These are phyloP conservation scores for Raphanus sativus DNA, from an alignment of 345 rosid genomes.

Conservation along the genomic window DNA sequence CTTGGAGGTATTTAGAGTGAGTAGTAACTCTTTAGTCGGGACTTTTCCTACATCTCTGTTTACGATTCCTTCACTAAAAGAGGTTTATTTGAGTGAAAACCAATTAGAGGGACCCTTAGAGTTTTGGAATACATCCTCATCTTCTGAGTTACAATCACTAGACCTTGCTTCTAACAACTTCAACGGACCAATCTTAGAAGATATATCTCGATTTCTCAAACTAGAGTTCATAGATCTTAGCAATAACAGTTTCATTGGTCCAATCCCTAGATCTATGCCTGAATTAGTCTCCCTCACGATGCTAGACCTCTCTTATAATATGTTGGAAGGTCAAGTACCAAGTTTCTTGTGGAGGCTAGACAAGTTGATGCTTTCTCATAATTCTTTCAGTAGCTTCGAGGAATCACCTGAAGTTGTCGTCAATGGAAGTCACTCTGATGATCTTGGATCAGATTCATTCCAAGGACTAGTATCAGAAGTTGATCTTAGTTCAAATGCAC, in stretches of 20 bases:
- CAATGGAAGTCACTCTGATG: no score
- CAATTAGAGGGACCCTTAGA: background rate
- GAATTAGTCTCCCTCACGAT: no score
- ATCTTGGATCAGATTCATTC: no score
- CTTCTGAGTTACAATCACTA: background rate
- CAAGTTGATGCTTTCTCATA: no score
- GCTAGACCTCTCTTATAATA: no score
- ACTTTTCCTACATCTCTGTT: background rate
- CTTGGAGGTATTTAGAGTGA: background rate
- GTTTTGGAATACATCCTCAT: background rate
- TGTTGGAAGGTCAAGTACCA: no score
- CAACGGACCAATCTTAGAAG: background rate
- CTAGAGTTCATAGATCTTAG: background rate
- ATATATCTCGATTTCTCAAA: background rate
- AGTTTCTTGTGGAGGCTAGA: no score
- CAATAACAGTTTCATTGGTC: background rate
- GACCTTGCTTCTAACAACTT: background rate
- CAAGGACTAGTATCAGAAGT: no score
- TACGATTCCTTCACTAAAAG: background rate
- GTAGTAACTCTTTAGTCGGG: background rate
- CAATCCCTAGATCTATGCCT: no score
- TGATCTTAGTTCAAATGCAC: no score
- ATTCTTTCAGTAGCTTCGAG: no score
- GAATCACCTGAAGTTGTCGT: no score
- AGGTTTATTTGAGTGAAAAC: background rate